These are phyloP conservation scores for Fusarium hainanense DNA, from an alignment of 2,329 filamentous ascomycete genomes.

Conservation along the genomic window DNA sequence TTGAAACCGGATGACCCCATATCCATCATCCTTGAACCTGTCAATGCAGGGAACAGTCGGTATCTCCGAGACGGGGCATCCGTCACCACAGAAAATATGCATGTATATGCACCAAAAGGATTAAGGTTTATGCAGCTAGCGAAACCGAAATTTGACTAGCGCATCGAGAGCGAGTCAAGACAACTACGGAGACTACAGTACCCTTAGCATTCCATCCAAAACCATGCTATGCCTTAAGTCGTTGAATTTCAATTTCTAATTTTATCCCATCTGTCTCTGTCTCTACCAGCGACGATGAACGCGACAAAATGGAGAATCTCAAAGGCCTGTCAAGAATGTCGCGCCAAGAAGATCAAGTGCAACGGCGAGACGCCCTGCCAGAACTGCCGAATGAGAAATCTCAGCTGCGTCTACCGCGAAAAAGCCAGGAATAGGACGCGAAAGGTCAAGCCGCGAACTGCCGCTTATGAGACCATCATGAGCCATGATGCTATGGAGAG, in stretches of 20 bases:
- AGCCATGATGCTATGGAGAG: constrained; percentile 31
- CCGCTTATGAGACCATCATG: constrained; percentile 41
- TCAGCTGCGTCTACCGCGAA: constrained; percentile 48
- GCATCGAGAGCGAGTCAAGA: background rate
- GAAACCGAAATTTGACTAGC: constrained; percentile 25
- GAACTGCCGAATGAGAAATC: constrained; percentile 44
- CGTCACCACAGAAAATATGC: background rate
- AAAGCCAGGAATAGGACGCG: constrained; percentile 48
- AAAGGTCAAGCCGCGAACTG: constrained; percentile 39
- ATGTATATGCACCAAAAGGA: constrained; percentile 33
- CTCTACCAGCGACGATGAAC: constrained; percentile 38
- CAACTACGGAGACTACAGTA: constrained; percentile 1
- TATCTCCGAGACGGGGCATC: constrained; percentile 1
- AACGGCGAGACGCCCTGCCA: constrained; percentile 48
- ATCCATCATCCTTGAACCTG: background rate
- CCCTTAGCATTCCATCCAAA: constrained; percentile 12
- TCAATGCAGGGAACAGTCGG: constrained; percentile 1
- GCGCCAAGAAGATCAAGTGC: constrained; percentile 50
- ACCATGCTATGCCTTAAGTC: constrained; percentile 27
- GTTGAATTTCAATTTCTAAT: constrained; percentile 19
- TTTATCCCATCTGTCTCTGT: constrained; percentile 3
- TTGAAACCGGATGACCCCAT: constrained; percentile 2
- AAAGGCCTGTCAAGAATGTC: constrained; percentile 51
- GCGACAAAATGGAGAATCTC: constrained; percentile 49
- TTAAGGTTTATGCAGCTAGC: constrained; percentile 36